Evolutionary conservation across 2,329 filamentous ascomycete genomes (phyloP).

Genomic region (Aspergillus tubingensis): DNA sequence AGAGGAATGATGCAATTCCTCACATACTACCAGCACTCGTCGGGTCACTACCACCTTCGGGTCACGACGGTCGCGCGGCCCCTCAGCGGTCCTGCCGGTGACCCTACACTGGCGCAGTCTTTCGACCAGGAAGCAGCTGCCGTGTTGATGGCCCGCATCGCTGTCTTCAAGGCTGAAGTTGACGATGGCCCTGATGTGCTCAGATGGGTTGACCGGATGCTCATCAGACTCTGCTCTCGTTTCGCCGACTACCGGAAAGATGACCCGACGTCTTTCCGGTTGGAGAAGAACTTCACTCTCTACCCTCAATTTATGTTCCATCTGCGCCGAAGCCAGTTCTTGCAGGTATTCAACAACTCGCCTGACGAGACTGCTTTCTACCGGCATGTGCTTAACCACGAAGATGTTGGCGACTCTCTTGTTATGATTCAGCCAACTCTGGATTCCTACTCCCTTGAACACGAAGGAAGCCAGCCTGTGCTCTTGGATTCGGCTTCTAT

Average conservation of each 20-base stretch:
- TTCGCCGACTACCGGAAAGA: constrained; percentile 99
- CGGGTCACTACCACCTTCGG: constrained; percentile 91
- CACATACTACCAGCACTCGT: constrained; percentile 97
- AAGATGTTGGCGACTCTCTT: constrained; percentile 93
- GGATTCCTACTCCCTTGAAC: constrained; percentile 95
- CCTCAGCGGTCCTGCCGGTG: constrained; percentile 88
- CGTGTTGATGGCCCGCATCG: constrained; percentile 98
- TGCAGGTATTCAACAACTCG: constrained; percentile 99
- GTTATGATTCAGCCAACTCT: constrained; percentile 99
- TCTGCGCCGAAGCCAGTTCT: constrained; percentile 90
- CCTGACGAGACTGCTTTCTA: constrained; percentile 99
- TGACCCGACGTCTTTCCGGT: constrained; percentile 91
- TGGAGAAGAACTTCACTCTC: constrained; percentile 98
- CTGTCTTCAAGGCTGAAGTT: constrained; percentile 97
- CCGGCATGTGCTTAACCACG: constrained; percentile 92
- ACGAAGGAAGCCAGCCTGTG: constrained; percentile 90
- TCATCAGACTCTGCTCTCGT: constrained; percentile 91
- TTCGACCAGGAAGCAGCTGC: constrained; percentile 98
- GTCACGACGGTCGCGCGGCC: constrained; percentile 93
- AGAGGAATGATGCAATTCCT: constrained; percentile 98
- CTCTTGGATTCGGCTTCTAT: constrained; percentile 95
- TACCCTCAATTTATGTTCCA: constrained; percentile 99
- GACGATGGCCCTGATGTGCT: constrained; percentile 98
- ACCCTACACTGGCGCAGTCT: constrained; percentile 91
- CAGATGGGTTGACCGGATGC: constrained; percentile 97